phyloP scores from a whole-genome alignment of 176 grass and related monocot species.

The Microstegium vimineum region DNA sequence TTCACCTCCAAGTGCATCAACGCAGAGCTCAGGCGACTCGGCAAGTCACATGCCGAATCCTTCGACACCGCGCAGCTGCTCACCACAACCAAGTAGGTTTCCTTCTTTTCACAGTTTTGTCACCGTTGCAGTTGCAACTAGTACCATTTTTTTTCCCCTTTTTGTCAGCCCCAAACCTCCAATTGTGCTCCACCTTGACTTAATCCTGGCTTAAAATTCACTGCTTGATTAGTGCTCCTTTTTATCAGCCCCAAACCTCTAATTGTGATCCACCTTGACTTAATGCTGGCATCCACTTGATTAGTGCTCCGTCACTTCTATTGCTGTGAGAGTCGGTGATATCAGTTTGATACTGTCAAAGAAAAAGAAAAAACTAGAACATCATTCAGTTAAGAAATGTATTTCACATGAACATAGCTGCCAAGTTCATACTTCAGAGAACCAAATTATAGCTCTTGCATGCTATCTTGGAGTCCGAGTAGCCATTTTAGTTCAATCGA shows the following conservation, averaged over 20 bases:
- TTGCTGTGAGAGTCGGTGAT: background rate
- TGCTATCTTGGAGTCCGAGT: background rate
- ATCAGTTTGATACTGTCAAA: background rate
- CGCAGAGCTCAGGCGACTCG: constrained; percentile 61
- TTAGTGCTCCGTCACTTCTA: background rate
- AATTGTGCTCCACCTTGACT: background rate
- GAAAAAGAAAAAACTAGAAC: background rate
- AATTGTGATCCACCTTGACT: no score
- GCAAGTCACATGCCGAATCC: constrained; percentile 43
- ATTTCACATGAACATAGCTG: background rate
- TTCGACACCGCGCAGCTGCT: constrained; percentile 57
- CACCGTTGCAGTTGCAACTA: no score
- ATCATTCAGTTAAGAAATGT: background rate
- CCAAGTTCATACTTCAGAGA: background rate
- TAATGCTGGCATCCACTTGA: no score
- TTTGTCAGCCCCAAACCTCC: background rate
- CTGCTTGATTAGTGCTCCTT: background rate
- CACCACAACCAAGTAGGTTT: constrained; percentile 40
- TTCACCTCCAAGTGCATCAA: constrained; percentile 80
- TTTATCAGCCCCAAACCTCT: no score
- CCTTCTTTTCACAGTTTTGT: no score
- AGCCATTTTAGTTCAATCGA: background rate
- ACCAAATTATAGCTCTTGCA: background rate
- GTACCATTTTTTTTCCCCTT: no score
- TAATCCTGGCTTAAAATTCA: background rate